A percentile compares a stretch with the other conserved stretches of the same genome.
Conservation (phyloP, 495 filamentous ascomycete species). For the Cenococcum geophilum region DNA sequence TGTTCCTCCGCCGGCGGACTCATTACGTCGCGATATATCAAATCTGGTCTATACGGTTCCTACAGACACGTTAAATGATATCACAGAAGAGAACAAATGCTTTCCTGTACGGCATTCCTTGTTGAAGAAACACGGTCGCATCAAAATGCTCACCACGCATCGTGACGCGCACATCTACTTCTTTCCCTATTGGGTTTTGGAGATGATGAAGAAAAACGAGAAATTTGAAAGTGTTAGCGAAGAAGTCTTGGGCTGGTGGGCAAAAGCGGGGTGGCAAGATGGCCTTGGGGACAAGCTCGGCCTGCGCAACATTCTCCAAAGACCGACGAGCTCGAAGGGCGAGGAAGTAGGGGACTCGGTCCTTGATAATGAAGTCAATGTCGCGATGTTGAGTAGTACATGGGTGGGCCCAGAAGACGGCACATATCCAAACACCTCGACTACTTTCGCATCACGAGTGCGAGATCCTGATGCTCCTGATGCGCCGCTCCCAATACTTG, state of each 20-base stretch:
- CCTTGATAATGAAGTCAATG: conserved; percentile 55
- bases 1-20: conserved; percentile 52
- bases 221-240: conserved; percentile 80
- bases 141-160: conserved; percentile 70
- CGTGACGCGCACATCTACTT: conserved; percentile 90
- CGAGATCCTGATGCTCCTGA: conserved; percentile 16
- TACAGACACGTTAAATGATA: conserved; percentile 78
- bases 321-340: conserved; percentile 38
- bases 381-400: conserved; percentile 58
- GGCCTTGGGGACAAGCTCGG: conserved; percentile 72
- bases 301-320: conserved; percentile 57
- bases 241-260: conserved; percentile 92
- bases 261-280: conserved; percentile 84
- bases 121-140: conserved; percentile 60
- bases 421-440: not conserved
- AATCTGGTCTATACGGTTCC: conserved; percentile 69
- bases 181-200: conserved; percentile 83
- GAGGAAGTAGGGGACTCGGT: conserved; percentile 30
- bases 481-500: conserved; percentile 7
- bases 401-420: conserved; percentile 15
- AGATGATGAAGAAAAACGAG: conserved; percentile 71
- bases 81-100: conserved; percentile 61
- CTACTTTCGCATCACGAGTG: conserved; percentile 44
- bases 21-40: conserved; percentile 57
- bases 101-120: conserved; percentile 68